phyloP scores from a whole-genome alignment of 768 basidiomycete species.

The Kwoniella sp. region DNA sequence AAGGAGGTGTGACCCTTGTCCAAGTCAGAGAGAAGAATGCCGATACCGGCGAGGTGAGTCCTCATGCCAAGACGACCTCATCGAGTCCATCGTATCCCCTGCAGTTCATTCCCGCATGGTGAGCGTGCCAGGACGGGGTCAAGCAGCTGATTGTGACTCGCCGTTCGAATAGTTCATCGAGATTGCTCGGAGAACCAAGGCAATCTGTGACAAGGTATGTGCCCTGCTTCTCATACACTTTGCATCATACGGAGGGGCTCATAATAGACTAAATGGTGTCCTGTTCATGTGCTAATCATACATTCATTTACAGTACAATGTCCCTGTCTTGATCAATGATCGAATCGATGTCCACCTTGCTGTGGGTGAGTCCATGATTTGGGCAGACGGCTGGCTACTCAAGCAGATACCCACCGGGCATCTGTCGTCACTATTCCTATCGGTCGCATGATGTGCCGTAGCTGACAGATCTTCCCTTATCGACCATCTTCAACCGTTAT shows the following conservation, averaged over 20 bases:
- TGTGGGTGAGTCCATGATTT: conserved; percentile 60
- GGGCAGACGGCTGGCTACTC: neutral
- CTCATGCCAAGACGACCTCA: neutral
- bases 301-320: conserved; percentile 60
- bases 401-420: no score
- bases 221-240: no score
- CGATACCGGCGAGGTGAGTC: conserved; percentile 75
- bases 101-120: no score
- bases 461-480: neutral
- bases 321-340: conserved; percentile 75
- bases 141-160: neutral
- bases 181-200: conserved; percentile 70
- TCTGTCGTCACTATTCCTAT: neutral
- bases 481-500: neutral
- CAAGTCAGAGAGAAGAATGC: conserved; percentile 84
- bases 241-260: neutral
- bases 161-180: conserved; percentile 66
- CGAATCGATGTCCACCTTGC: conserved; percentile 80
- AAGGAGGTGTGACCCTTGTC: conserved; percentile 85
- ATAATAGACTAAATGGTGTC: neutral
- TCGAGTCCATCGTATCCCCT: no score
- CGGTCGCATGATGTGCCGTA: neutral
- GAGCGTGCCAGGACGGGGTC: no score
- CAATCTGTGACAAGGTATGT: conserved; percentile 65
- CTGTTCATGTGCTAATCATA: neutral